Evolutionary conservation across 1,284 basidiomycete genomes (phyloP).

Genomic region (Ganoderma meredithae): DNA sequence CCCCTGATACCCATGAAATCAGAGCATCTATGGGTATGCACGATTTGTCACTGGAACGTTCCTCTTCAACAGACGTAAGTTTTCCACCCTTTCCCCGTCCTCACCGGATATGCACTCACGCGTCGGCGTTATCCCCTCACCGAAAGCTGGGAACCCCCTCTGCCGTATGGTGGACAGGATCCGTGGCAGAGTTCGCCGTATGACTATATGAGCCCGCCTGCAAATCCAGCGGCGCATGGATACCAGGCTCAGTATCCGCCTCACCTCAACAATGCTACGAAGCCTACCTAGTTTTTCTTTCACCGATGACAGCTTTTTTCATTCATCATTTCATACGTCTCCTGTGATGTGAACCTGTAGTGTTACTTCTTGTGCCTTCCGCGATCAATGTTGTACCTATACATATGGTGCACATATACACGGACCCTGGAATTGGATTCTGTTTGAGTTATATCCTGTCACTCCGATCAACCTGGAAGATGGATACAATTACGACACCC

Average conservation of each 20-base stretch:
- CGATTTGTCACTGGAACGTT: slow-evolving; percentile 57
- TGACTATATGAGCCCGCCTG: slow-evolving; percentile 29
- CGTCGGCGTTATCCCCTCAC: slow-evolving; percentile 16
- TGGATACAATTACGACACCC: slow-evolving; percentile 5
- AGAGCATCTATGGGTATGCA: slow-evolving; percentile 57
- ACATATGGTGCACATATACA: slow-evolving; percentile 21
- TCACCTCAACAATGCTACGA: background rate
- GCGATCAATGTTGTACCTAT: slow-evolving; percentile 19
- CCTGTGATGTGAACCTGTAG: background rate
- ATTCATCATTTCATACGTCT: slow-evolving; percentile 13
- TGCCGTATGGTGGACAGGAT: slow-evolving; percentile 39
- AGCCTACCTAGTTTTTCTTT: background rate
- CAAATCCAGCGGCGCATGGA: slow-evolving; percentile 35
- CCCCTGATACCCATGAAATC: slow-evolving; percentile 56
- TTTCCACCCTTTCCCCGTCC: slow-evolving; percentile 14
- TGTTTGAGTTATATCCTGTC: slow-evolving; percentile 3
- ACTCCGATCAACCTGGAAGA: slow-evolving; percentile 14
- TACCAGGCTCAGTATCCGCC: slow-evolving; percentile 38
- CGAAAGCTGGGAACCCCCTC: slow-evolving; percentile 54
- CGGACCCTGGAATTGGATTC: slow-evolving; percentile 13
- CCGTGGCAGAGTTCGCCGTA: slow-evolving; percentile 26
- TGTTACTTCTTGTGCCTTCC: slow-evolving; percentile 12
- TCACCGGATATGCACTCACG: slow-evolving; percentile 22
- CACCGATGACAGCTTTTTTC: background rate
- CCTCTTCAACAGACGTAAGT: slow-evolving; percentile 54